These are phyloP conservation scores for Ormosia emarginata DNA, from an alignment of 306 rosid species.

Conservation along the genomic window DNA sequence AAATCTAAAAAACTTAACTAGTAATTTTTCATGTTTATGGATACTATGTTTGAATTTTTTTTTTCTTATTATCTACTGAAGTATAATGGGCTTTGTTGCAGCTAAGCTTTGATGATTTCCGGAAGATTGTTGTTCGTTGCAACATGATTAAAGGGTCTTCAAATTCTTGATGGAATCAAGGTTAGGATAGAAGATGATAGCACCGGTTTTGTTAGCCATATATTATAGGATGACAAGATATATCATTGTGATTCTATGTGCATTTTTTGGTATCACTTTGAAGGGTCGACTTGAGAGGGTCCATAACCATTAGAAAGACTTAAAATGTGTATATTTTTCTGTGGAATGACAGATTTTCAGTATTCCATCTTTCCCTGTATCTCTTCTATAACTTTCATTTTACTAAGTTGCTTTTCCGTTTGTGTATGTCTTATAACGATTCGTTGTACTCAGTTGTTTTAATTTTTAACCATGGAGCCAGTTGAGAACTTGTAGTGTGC, in stretches of 20 bases:
- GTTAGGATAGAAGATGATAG: not conserved
- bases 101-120: slow-evolving; percentile 77
- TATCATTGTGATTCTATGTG: not conserved
- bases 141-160: slow-evolving; percentile 57
- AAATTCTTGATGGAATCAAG: slow-evolving; percentile 29
- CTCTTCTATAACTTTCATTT: not conserved
- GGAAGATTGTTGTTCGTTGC: slow-evolving; percentile 74
- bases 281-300: not conserved
- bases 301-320: not conserved
- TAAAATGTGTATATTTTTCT: not conserved
- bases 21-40: slow-evolving; percentile 20
- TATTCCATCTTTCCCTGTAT: not conserved
- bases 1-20: not conserved
- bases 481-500: no score
- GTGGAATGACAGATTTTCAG: not conserved
- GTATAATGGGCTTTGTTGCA: slow-evolving; percentile 33
- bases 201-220: not conserved
- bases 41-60: not conserved
- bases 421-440: not conserved
- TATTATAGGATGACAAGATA: not conserved
- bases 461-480: no score
- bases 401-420: not conserved
- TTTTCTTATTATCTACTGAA: not conserved
- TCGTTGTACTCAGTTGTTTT: not conserved
- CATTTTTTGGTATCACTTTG: not conserved